Percentiles rank a stretch among this genome's conserved stretches.
Conservation (phyloP, 1,139 yeast species). For the Lodderomyces orthopsilosis region DNA sequence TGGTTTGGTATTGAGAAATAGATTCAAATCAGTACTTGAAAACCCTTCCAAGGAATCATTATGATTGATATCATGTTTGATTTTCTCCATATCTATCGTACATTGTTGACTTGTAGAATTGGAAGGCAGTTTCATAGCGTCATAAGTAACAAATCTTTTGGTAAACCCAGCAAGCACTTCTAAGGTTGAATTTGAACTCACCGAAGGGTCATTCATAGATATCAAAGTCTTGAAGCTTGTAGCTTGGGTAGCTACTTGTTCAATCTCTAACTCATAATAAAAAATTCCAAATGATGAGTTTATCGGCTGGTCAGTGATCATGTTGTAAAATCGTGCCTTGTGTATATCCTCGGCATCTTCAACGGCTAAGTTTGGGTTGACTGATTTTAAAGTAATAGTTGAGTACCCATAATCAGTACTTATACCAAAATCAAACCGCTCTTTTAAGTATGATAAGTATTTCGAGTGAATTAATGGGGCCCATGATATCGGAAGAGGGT, state of each 20-base stretch:
- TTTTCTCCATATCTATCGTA: constrained; percentile 28
- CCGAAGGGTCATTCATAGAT: constrained; percentile 32
- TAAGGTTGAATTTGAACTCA: constrained; percentile 34
- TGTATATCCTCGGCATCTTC: constrained; percentile 8
- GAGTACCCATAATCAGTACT: constrained; percentile 30
- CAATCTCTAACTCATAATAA: constrained; percentile 39
- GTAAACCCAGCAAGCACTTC: constrained; percentile 37
- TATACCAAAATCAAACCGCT: constrained; percentile 23
- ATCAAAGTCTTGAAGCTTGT: constrained; percentile 34
- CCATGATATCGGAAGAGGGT: constrained; percentile 43
- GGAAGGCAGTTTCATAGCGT: constrained; percentile 12
- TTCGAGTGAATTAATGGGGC: constrained; percentile 31
- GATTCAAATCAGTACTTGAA: constrained; percentile 18
- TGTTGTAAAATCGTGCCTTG: constrained; percentile 23
- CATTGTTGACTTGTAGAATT: constrained; percentile 10
- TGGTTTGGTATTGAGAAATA: constrained; percentile 28
- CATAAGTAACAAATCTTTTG: constrained; percentile 26
- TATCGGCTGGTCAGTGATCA: constrained; percentile 35
- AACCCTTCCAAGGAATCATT: constrained; percentile 16
- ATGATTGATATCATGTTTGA: constrained; percentile 27
- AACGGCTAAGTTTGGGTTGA: background rate
- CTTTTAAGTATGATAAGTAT: constrained; percentile 22
- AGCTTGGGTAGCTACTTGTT: constrained; percentile 29
- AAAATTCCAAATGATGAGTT: constrained; percentile 32
- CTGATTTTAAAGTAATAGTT: constrained; percentile 16